These are phyloP conservation scores for Phellinidium pouzarii DNA, from an alignment of 1,284 basidiomycete species.

Conservation along the genomic window DNA sequence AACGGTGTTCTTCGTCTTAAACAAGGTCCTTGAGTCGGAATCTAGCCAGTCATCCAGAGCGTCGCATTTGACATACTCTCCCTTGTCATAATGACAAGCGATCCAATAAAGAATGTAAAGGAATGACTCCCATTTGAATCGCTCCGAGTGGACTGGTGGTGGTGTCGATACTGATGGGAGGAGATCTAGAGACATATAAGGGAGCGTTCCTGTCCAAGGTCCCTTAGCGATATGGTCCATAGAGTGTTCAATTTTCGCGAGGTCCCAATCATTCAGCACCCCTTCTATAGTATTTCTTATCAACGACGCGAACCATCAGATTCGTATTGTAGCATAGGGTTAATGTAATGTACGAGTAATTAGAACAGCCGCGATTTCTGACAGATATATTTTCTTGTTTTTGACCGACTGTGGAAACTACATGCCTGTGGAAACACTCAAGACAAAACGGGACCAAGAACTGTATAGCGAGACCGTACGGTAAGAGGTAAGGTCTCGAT, in stretches of 20 bases:
- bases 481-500: too few species aligned
- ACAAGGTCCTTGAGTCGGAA: background rate
- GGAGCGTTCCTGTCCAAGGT: conserved; percentile 1
- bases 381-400: too few species aligned
- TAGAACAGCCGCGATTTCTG: too few species aligned
- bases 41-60: background rate
- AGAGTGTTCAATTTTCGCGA: background rate
- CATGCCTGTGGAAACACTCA: too few species aligned
- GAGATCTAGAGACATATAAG: conserved; percentile 9
- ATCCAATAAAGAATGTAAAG: conserved; percentile 8
- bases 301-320: conserved; percentile 1
- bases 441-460: too few species aligned
- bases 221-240: background rate
- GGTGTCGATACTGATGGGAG: background rate
- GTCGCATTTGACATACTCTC: background rate
- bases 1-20: background rate
- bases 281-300: background rate
- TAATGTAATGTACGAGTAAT: too few species aligned
- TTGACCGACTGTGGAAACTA: too few species aligned
- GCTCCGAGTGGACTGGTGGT: background rate
- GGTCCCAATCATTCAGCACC: conserved; percentile 12
- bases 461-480: too few species aligned
- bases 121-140: conserved; percentile 9
- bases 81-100: background rate
- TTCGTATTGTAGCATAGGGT: too few species aligned